Base-by-base conservation (phyloP, 2,329 filamentous ascomycete genomes). In the Aspergillus flavus region DNA sequence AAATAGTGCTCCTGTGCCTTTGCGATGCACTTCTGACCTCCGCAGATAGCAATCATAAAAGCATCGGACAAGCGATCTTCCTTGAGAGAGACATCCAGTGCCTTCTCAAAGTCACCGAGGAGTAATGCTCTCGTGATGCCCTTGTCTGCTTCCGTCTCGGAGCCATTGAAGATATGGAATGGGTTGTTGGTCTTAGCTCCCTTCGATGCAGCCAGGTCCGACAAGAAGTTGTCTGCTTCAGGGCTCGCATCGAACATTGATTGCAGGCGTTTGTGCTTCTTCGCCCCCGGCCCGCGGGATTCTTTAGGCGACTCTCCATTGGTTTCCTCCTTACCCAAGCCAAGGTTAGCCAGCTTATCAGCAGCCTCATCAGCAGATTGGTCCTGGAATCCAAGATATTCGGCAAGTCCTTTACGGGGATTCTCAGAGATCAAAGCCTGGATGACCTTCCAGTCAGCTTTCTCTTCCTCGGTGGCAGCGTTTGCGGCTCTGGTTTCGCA, bases 21-120 rank as follows among this genome's bases (percentile, higher is more conserved):
- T 72, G 97, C 93, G 50, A 98, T 90, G 64, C 96, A 91, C 68
- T 93, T 91, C 76, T 96, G 93, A 56, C 94, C 95, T 63, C 95
- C 94, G 72, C 94, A 98, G 72, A 98, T 97, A 54, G 96, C 95
- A 75, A 99, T 94, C 83, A 99, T 93, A 80, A 99, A 97, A 45
- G 95, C 95, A 80, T 99, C 95, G 0, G 95, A 95, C 76, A 98
- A 89, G 59, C 94, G 89, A 68, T 96, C 89, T 77, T 97, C 93
- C 72, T 92, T 89, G 19, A 99, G 81, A 71, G 93, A 97, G 58
- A 97, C 87, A 61, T 96, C 91, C 62, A 96, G 89, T 21, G 95
- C 95, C 75, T 91, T 91, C 62, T 94, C 89, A 72, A 99, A 99
- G 67, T 96, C 87, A 9, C 95, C 95, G 11, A 98, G 84, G 82